A percentile compares a stretch with the other conserved stretches of the same genome.
phyloP scores from a whole-genome alignment of 805 yeast species.

The Candida anglica region DNA sequence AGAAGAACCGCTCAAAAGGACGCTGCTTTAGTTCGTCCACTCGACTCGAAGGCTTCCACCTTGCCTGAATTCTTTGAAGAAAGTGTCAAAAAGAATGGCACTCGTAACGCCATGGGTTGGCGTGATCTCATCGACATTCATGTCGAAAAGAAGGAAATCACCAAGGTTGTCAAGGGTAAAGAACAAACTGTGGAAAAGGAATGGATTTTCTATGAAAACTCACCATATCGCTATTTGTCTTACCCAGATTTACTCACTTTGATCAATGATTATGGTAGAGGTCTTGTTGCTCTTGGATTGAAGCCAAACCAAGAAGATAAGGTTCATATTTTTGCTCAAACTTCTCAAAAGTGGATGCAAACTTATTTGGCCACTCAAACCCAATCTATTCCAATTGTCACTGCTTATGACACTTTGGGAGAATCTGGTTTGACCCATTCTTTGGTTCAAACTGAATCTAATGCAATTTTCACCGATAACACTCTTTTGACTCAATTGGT shows the following conservation, averaged over 20 bases:
- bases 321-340: conserved; percentile 82
- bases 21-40: conserved; percentile 56
- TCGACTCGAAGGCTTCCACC: conserved; percentile 58
- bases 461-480: conserved; percentile 82
- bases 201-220: conserved; percentile 82
- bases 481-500: conserved; percentile 61
- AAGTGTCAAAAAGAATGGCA: conserved; percentile 54
- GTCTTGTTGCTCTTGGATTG: conserved; percentile 71
- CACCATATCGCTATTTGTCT: conserved; percentile 64
- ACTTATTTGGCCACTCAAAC: conserved; percentile 73
- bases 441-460: conserved; percentile 73
- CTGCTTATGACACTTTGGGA: conserved; percentile 95
- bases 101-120: conserved; percentile 63
- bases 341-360: conserved; percentile 90
- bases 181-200: conserved; percentile 69
- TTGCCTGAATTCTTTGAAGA: conserved; percentile 67
- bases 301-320: conserved; percentile 55
- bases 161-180: conserved; percentile 76
- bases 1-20: conserved; percentile 53
- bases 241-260: conserved; percentile 52
- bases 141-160: conserved; percentile 68
- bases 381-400: conserved; percentile 81
- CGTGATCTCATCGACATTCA: conserved; percentile 74
- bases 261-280: conserved; percentile 62
- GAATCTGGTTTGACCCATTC: conserved; percentile 86